Percentiles rank a stretch among this genome's conserved stretches.
phyloP scores from a whole-genome alignment of 805 yeast species.

The Dipodascopsis uninucleata region DNA sequence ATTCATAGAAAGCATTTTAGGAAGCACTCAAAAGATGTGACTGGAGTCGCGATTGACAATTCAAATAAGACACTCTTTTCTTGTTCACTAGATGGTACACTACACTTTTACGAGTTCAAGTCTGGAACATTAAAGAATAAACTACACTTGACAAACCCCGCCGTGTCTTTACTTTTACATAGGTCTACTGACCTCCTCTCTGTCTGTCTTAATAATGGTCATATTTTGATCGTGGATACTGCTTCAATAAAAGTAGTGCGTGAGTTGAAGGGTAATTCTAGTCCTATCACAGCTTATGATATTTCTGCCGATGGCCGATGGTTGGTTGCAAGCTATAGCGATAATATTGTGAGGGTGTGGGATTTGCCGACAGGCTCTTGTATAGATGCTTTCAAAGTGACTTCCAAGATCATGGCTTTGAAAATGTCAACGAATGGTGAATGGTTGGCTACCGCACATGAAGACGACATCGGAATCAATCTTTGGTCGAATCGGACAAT shows the following conservation, averaged over 20 bases:
- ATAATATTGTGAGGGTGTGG: constrained; percentile 90
- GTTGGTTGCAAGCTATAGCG: constrained; percentile 79
- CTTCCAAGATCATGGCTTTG: constrained; percentile 74
- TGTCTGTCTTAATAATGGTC: constrained; percentile 77
- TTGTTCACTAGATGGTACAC: constrained; percentile 81
- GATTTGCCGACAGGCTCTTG: constrained; percentile 96
- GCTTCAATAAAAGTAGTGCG: constrained; percentile 80
- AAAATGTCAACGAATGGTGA: constrained; percentile 86
- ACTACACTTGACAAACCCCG: constrained; percentile 67
- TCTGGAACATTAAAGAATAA: constrained; percentile 64
- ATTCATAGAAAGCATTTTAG: constrained; percentile 66
- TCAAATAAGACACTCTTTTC: constrained; percentile 86
- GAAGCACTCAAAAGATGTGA: constrained; percentile 54
- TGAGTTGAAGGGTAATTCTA: constrained; percentile 82
- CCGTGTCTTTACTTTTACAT: constrained; percentile 74
- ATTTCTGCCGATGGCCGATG: constrained; percentile 95
- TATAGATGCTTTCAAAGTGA: constrained; percentile 81
- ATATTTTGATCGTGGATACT: constrained; percentile 77
- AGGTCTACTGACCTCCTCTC: constrained; percentile 81
- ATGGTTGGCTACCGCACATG: constrained; percentile 87
- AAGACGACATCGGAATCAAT: constrained; percentile 80
- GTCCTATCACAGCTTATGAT: constrained; percentile 81
- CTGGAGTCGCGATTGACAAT: constrained; percentile 85
- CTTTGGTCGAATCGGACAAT: constrained; percentile 92
- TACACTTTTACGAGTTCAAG: constrained; percentile 83